Evolutionary conservation across 106 monocot species (phyloP), one percentile per base, ranked within the genome.

Genomic region (Chionographis japonica): DNA sequence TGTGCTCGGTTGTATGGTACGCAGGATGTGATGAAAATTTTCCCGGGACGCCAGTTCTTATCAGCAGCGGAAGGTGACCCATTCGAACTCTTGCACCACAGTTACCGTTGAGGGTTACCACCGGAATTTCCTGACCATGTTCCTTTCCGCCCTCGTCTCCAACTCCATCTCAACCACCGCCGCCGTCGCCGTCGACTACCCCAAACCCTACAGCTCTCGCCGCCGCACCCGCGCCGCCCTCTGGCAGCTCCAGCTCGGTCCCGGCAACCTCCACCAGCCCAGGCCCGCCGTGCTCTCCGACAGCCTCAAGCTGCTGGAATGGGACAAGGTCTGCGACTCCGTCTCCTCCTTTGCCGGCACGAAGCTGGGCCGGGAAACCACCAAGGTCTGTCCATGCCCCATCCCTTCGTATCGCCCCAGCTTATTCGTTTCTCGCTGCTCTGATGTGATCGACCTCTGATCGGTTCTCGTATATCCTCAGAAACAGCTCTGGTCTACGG

Each of bases 301-400:
- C 70, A 86, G 80, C 77, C 79, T 93, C 56, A 52, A 75, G 62
- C 67, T 93, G 9, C 86, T 93, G 7, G 89, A 89, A 77, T 93
- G 93, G 93, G 81, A 84, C 76, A 81, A 81, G 55, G 65, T 93
- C 37, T 86, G 86, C 84, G 84, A 86, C 55, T 61, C 72, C 69
- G 93, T 93, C 75, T 72, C 93, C 57, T 80, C 84, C 58, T 93
- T 89, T 77, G 89, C 93, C 41, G 81, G 84, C 55, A 93, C 93
- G 1, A 52, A 60, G 8, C 70, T 80, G 0, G 93, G 93, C 68
- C 78, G 79, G 6, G 62, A 86, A 19, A 79, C 89, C 58, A 61
- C 86, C 46, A 88, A 81, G 88, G 92, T 92, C 13, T 49, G 7
- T 6, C 12, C 1, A 1, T 49, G 12, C 46, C 37, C 50, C 56